These are phyloP conservation scores for Urostyla sp. DNA, from an alignment of 73 alveolate genomes.

Conservation along the genomic window DNA sequence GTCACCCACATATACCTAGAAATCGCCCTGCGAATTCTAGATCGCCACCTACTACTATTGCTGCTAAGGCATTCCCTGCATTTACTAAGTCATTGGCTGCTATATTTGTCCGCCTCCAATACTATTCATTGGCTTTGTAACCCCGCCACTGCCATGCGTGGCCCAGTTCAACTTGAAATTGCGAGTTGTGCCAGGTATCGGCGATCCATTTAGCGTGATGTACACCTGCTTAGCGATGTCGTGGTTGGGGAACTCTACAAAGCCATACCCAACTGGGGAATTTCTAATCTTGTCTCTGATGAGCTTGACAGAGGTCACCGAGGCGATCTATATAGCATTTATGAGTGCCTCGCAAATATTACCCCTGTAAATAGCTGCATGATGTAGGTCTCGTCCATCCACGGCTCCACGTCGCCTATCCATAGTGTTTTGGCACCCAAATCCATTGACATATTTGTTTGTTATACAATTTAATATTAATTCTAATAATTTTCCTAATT, in stretches of 20 bases:
- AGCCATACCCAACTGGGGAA: slow-evolving; percentile 80
- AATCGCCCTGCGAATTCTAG: slow-evolving; percentile 50
- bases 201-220: slow-evolving; percentile 71
- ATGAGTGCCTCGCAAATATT: not conserved
- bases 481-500: too few relatives aligned
- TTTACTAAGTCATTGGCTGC: not conserved
- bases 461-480: too few relatives aligned
- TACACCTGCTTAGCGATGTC: slow-evolving; percentile 72
- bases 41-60: too few relatives aligned
- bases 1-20: slow-evolving; percentile 75
- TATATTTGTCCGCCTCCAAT: too few relatives aligned
- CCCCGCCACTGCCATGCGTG: slow-evolving; percentile 67
- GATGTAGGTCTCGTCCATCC: slow-evolving; percentile 82
- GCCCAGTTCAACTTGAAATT: slow-evolving; percentile 84
- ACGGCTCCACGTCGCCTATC: slow-evolving; percentile 80
- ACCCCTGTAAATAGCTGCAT: slow-evolving; percentile 35
- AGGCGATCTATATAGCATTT: slow-evolving; percentile 31
- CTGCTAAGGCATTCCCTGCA: slow-evolving; percentile 8
- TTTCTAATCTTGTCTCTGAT: slow-evolving; percentile 53
- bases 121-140: too few relatives aligned
- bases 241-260: slow-evolving; percentile 76
- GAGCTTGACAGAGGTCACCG: slow-evolving; percentile 27
- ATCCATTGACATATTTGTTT: too few relatives aligned
- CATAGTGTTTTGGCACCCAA: slow-evolving; percentile 70
- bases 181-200: slow-evolving; percentile 74